Evolutionary conservation across 441 rosid genomes (phyloP).

Genomic region (Aquilaria agallochum): DNA sequence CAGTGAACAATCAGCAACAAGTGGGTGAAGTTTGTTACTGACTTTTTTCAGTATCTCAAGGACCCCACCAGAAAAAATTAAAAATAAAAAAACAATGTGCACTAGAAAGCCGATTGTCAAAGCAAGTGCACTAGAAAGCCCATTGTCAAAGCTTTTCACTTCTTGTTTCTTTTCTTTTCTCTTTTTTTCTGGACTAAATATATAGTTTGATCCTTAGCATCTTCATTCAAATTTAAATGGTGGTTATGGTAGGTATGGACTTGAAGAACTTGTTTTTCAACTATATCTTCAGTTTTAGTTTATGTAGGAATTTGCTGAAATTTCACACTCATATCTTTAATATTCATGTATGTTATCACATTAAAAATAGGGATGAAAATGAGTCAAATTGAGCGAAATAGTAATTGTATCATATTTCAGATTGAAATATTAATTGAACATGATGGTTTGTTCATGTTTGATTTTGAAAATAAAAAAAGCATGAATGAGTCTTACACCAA

Average conservation of each 20-base stretch:
- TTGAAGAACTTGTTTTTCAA: background rate
- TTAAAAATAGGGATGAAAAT: too few relatives aligned
- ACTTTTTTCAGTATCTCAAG: conserved; percentile 16
- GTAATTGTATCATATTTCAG: too few relatives aligned
- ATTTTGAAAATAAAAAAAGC: too few relatives aligned
- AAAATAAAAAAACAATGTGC: background rate
- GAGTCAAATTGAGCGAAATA: too few relatives aligned
- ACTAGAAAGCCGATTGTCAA: background rate
- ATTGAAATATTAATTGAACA: too few relatives aligned
- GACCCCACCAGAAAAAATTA: background rate
- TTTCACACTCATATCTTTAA: too few relatives aligned
- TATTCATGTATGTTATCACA: too few relatives aligned
- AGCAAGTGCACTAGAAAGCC: background rate
- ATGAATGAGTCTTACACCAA: too few relatives aligned
- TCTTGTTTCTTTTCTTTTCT: too few relatives aligned
- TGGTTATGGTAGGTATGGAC: conserved; percentile 21
- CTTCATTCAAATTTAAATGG: conserved; percentile 14
- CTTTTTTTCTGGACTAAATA: background rate
- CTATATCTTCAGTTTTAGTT: too few relatives aligned
- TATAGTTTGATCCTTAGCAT: conserved; percentile 1
- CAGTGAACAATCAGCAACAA: conserved; percentile 9
- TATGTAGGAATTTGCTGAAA: too few relatives aligned
- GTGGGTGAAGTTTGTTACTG: conserved; percentile 43
- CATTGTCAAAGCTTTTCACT: conserved; percentile 4
- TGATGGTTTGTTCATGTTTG: too few relatives aligned